phyloP scores from a whole-genome alignment of 2,329 filamentous ascomycete species.

The Pseudogymnoascus sp. region DNA sequence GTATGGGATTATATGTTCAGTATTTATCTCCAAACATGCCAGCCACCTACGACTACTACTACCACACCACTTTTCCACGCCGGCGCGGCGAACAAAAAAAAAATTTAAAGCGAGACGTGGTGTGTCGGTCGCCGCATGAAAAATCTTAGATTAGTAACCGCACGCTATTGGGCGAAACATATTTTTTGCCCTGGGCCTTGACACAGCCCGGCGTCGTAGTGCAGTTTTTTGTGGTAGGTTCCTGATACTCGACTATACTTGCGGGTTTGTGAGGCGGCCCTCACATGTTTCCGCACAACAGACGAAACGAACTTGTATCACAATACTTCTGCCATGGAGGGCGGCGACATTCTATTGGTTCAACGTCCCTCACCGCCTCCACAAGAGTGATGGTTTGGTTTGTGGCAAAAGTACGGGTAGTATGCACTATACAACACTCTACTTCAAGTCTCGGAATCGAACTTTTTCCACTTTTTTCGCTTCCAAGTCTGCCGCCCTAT shows the following conservation, averaged over 20 bases:
- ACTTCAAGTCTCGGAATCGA: background rate
- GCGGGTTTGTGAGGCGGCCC: background rate
- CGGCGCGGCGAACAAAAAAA: background rate
- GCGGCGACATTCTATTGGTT: background rate
- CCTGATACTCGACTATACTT: background rate
- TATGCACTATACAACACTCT: too few species aligned
- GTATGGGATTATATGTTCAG: constrained; percentile 2
- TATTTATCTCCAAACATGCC: background rate
- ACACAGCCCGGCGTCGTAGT: background rate
- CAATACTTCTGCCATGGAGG: background rate
- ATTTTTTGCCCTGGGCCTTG: background rate
- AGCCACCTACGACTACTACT: background rate
- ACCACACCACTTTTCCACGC: background rate
- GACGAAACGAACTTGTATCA: background rate
- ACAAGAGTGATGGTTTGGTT: background rate
- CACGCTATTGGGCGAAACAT: background rate
- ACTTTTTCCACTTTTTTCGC: background rate
- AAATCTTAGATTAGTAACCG: constrained; percentile 7
- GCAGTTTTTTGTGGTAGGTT: background rate
- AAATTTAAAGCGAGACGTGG: background rate
- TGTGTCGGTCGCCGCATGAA: constrained; percentile 2
- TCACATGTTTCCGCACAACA: background rate
- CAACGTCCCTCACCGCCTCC: background rate
- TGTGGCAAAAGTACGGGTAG: background rate
- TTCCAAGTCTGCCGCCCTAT: constrained; percentile 5